Evolutionary conservation across 768 basidiomycete genomes (phyloP), one percentile per base, ranked within the genome.

Genomic region (Agrocybe praecox): DNA sequence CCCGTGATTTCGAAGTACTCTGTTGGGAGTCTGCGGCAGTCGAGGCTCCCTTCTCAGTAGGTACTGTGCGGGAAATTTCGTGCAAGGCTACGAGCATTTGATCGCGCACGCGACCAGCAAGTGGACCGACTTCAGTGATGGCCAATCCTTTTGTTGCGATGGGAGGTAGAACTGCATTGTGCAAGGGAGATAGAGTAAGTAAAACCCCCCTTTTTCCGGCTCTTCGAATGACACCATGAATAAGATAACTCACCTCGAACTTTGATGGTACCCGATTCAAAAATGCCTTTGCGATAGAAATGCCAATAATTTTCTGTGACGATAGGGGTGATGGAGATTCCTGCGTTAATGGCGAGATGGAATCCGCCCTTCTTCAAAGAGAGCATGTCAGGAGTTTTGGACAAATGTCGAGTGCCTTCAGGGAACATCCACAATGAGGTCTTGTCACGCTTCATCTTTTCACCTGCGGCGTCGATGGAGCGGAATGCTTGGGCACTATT

Each of bases 331-430:
- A 99, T 88, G 6, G 97, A 96, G 46, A 98, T 82, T 26, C 90
- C 86, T 12, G 93, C 87, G 72, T 95, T 88, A 22, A 98, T 81
- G 24, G 97, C 97, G 49, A 98, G 82, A 69, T 98, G 95, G 80
- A 98, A 98, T 2, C 94, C 96, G 40, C 97, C 97, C 72, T 98
- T 99, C 80, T 99, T 99, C 79, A 99, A 88, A 2, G 93, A 89
- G 6, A 91, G 79, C 69, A 99, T 74, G 29, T 83, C 80, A 8
- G 89, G 82, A 29, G 79, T 73, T 59, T 87, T 77, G 19, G 81
- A 80, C 55, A 82, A 82, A 44, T 92, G 86, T 33, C 96, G 86
- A 11, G 97, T 99, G 26, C 97, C 97, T 75, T 98, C 97, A 0
- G 96, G 94, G 74, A 94, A 98, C 73, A 99, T 87, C 90, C 93